Base-by-base conservation (phyloP, 176 grass and related monocot genomes). In the Bothriochloa decipiens region DNA sequence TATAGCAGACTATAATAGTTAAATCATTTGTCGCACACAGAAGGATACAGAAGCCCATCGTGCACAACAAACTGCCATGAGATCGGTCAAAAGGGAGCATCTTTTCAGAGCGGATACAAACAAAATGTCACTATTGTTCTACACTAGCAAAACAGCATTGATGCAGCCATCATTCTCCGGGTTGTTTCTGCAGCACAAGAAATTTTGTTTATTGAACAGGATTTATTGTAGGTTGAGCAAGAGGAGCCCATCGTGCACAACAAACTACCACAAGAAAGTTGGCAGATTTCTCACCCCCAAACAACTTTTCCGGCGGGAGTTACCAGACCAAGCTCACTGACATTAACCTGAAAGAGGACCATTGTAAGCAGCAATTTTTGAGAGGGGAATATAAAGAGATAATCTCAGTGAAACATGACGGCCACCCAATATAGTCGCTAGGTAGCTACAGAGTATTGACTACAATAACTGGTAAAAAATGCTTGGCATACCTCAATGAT, bases 221-320 rank as follows among this genome's bases (percentile, higher is more conserved):
- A 37, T 7, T 84, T 8, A 74, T 17, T 15, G 11, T 68, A 18
- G 42, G 64, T 18, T 73, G 2, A 27, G 47, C 4, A 65, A 43
- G 68, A 32, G 11, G 9, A 77, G 20, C 46, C 37, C 17, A n/a
- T n/a, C n/a, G n/a, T n/a, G n/a, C n/a, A n/a, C n/a, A n/a, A n/a
- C n/a, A n/a, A n/a, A n/a, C n/a, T n/a, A n/a, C n/a, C n/a, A n/a
- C n/a, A n/a, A n/a, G n/a, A 41, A 22, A 22, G 42, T 20, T 6
- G 13, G 55, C 4, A 45, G 18, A 65, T 60, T 39, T 63, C 86
- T 92, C 85, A 94, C 95, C 95, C 95, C 95, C 95, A 97, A 57
- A 97, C 92, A 87, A 97, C 90, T 91, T 97, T 97, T 91, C 95
- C 95, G 68, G 92, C 95, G 8, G 95, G 95, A 36, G 95, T 97